phyloP scores from a whole-genome alignment of 2,329 filamentous ascomycete genomes.

The Monilinia laxa region DNA sequence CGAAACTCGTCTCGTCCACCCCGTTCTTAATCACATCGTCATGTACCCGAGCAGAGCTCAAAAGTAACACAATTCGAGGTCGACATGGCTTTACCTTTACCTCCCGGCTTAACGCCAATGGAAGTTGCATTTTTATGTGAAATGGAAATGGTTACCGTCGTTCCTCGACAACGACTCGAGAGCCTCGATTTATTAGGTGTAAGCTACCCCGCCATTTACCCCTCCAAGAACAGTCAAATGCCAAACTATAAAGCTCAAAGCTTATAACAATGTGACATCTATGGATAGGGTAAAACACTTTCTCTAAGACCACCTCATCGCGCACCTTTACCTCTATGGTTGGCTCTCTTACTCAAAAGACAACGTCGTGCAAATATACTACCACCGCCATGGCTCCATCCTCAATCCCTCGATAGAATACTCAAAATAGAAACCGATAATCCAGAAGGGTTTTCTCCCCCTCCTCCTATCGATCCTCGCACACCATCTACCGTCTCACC shows the following conservation, averaged over 20 bases:
- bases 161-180: conserved; percentile 88
- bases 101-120: conserved; percentile 67
- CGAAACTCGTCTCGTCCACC: not conserved
- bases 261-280: conserved; percentile 3
- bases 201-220: conserved; percentile 44
- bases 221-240: conserved; percentile 24
- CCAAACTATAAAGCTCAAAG: conserved; percentile 40
- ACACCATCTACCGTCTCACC: conserved; percentile 53
- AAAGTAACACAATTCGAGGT: conserved; percentile 28
- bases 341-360: conserved; percentile 90
- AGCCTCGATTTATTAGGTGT: conserved; percentile 82
- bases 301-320: conserved; percentile 78
- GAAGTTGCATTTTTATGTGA: conserved; percentile 95
- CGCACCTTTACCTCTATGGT: conserved; percentile 82
- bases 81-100: conserved; percentile 40
- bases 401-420: conserved; percentile 71
- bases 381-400: conserved; percentile 83
- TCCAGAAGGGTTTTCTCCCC: conserved; percentile 71
- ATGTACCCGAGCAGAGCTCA: not conserved
- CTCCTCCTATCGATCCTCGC: conserved; percentile 63
- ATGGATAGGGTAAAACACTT: conserved; percentile 69
- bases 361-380: conserved; percentile 92
- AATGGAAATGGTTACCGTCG: conserved; percentile 92
- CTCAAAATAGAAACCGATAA: conserved; percentile 77
- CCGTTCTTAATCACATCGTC: not conserved